Conservation (phyloP, 1,284 basidiomycete species). For the Meira miltonrushii region DNA sequence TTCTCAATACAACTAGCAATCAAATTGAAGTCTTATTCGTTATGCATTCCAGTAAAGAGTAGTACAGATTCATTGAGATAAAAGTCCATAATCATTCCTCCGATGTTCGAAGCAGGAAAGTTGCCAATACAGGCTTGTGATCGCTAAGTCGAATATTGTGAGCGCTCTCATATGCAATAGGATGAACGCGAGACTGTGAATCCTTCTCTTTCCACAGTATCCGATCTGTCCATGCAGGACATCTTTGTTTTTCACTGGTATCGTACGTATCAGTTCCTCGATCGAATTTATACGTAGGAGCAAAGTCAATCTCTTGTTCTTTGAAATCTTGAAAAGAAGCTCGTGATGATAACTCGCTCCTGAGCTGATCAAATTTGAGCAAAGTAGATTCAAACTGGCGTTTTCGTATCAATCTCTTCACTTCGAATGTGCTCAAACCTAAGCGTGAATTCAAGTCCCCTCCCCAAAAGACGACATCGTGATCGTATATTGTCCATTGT, state of each 20-base stretch:
- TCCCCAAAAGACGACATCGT: constrained; percentile 85
- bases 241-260: constrained; percentile 21
- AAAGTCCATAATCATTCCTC: neutral
- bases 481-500: constrained; percentile 84
- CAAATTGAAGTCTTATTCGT: too few relatives aligned
- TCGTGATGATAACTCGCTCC: constrained; percentile 62
- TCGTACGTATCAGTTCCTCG: constrained; percentile 18
- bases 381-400: constrained; percentile 67
- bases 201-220: constrained; percentile 15
- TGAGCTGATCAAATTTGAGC: constrained; percentile 71
- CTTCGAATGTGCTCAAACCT: constrained; percentile 56
- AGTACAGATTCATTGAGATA: too few relatives aligned
- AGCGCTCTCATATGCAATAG: constrained; percentile 14
- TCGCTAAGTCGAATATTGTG: constrained; percentile 51
- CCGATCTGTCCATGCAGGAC: constrained; percentile 23
- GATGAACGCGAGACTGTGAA: constrained; percentile 25
- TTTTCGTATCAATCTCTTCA: constrained; percentile 9
- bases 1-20: neutral
- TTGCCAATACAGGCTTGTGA: constrained; percentile 42
- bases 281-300: constrained; percentile 25
- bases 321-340: constrained; percentile 61
- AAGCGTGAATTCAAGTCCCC: constrained; percentile 94
- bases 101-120: neutral
- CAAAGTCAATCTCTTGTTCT: constrained; percentile 56
- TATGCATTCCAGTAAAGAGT: too few relatives aligned